Evolutionary conservation across 2,329 filamentous ascomycete species (phyloP).

Genomic region (Tolypocladium ophioglossoides): DNA sequence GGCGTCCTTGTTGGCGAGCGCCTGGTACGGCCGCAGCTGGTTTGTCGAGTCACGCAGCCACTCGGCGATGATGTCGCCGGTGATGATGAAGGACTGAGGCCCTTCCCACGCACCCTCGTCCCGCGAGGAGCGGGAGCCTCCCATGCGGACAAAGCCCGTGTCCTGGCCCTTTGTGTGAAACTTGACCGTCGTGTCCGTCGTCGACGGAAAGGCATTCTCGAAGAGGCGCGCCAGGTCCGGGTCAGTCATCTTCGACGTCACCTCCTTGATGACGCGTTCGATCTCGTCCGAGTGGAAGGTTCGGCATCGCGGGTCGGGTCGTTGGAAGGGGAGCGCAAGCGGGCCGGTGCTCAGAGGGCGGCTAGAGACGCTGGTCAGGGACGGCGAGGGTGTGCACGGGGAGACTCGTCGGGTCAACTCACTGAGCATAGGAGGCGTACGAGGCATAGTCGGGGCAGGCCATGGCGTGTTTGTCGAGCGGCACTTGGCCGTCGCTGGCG

Average conservation of each 20-base stretch:
- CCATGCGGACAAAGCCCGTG: conserved; percentile 24
- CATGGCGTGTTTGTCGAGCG: conserved; percentile 13
- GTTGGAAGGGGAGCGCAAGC: conserved; percentile 72
- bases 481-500: conserved; percentile 12
- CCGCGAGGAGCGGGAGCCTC: conserved; percentile 14
- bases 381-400: neutral
- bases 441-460: conserved; percentile 30
- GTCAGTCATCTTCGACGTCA: conserved; percentile 71
- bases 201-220: conserved; percentile 86
- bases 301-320: conserved; percentile 70
- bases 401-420: conserved; percentile 7
- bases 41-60: conserved; percentile 92
- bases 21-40: conserved; percentile 83
- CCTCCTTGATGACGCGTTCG: conserved; percentile 75
- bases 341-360: conserved; percentile 71
- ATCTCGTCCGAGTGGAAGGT: conserved; percentile 83
- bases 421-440: conserved; percentile 30
- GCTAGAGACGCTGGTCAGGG: conserved; percentile 30
- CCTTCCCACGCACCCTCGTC: conserved; percentile 66
- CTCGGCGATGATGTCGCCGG: conserved; percentile 84
- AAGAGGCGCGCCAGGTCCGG: conserved; percentile 86
- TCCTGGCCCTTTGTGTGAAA: conserved; percentile 64
- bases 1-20: conserved; percentile 70
- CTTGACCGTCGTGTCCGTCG: conserved; percentile 74
- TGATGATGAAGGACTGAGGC: conserved; percentile 85